phyloP scores from a whole-genome alignment of 2,329 filamentous ascomycete species.

The Macrophomina tecta region DNA sequence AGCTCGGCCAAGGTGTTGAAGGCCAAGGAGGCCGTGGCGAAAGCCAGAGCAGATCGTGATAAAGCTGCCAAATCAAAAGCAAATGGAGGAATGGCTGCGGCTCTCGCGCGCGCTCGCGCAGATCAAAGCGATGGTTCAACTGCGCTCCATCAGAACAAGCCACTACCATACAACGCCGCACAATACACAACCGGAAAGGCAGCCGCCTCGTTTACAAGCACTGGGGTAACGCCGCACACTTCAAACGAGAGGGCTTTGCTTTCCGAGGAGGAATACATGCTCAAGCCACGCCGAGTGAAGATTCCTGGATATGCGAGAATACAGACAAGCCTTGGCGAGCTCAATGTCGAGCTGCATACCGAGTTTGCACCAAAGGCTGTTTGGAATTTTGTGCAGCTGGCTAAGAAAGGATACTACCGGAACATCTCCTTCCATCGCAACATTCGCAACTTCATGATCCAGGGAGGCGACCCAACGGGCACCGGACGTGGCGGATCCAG shows the following conservation, averaged over 20 bases:
- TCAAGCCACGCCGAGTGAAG: slow-evolving; percentile 87
- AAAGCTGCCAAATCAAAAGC: slow-evolving; percentile 39
- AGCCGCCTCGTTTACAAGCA: slow-evolving; percentile 94
- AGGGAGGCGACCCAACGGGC: slow-evolving; percentile 92
- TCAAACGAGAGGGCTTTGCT: slow-evolving; percentile 84
- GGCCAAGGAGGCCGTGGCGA: slow-evolving; percentile 92
- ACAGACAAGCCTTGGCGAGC: slow-evolving; percentile 79
- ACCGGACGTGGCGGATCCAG: slow-evolving; percentile 89
- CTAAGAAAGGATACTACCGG: slow-evolving; percentile 89
- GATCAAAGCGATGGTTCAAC: slow-evolving; percentile 9
- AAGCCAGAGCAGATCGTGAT: slow-evolving; percentile 75
- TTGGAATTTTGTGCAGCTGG: slow-evolving; percentile 92
- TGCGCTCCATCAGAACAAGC: slow-evolving; percentile 38
- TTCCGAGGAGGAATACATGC: slow-evolving; percentile 95
- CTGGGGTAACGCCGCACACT: slow-evolving; percentile 89
- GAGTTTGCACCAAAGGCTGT: slow-evolving; percentile 92
- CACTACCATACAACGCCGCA: slow-evolving; percentile 79
- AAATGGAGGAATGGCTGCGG: slow-evolving; percentile 33
- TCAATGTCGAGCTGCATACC: slow-evolving; percentile 88
- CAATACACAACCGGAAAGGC: slow-evolving; percentile 88
- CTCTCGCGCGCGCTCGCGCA: slow-evolving; percentile 39
- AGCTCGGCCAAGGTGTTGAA: slow-evolving; percentile 82
- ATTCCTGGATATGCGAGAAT: slow-evolving; percentile 90
- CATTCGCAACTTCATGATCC: slow-evolving; percentile 96
- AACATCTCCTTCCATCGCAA: slow-evolving; percentile 88